Percentiles rank a stretch among this genome's conserved stretches.
These are phyloP conservation scores for Lecanicillium sp. DNA, from an alignment of 2,329 filamentous ascomycete genomes.

Conservation along the genomic window DNA sequence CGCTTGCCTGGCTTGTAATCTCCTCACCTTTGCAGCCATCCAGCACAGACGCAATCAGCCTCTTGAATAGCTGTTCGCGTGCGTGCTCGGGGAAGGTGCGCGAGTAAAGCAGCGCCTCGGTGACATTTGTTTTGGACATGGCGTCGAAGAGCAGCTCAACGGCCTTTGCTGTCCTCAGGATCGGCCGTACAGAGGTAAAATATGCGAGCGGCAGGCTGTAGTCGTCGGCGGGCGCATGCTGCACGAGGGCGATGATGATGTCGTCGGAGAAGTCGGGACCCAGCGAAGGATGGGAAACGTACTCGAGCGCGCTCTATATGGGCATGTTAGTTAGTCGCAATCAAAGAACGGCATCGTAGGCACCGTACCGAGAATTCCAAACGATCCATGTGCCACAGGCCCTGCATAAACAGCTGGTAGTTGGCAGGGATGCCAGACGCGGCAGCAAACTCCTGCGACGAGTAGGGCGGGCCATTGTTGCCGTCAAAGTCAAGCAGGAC, in stretches of 20 bases:
- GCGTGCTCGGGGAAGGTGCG: conserved; percentile 56
- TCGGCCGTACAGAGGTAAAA: conserved; percentile 69
- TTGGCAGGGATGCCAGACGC: conserved; percentile 63
- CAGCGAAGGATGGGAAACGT: conserved; percentile 72
- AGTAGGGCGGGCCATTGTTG: conserved; percentile 42
- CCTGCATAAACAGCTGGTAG: conserved; percentile 76
- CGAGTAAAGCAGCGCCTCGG: conserved; percentile 68
- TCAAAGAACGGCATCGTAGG: neutral
- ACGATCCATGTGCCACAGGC: conserved; percentile 74
- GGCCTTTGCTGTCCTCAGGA: conserved; percentile 57
- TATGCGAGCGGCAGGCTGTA: conserved; percentile 67
- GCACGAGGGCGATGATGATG: conserved; percentile 64
- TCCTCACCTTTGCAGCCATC: conserved; percentile 32
- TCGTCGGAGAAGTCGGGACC: conserved; percentile 79
- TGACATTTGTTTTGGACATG: conserved; percentile 59
- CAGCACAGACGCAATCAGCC: conserved; percentile 56
- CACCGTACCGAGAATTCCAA: conserved; percentile 55
- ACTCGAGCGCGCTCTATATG: conserved; percentile 59
- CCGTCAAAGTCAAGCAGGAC: conserved; percentile 68
- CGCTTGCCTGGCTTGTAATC: conserved; percentile 52
- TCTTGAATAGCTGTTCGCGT: conserved; percentile 60
- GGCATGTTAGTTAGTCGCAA: neutral
- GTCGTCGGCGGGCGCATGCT: conserved; percentile 53
- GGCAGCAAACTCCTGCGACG: conserved; percentile 52
- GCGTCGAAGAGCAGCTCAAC: conserved; percentile 64